A percentile compares a stretch with the other conserved stretches of the same genome.
Evolutionary conservation across 1,284 basidiomycete genomes (phyloP).

Genomic region (Cystobasidiaceae sp.): DNA sequence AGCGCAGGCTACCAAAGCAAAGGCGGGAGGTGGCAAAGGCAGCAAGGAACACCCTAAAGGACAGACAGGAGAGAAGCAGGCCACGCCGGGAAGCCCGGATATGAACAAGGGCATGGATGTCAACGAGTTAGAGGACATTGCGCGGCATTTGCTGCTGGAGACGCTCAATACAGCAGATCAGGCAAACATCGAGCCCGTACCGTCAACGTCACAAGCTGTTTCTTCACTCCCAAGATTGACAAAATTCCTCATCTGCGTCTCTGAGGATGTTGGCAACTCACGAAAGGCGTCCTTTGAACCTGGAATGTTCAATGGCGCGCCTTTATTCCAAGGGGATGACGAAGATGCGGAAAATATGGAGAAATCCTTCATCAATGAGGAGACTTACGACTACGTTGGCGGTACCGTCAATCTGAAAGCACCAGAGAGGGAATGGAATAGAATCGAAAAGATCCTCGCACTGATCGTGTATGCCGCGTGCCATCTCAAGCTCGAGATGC

Average conservation of each 20-base stretch:
- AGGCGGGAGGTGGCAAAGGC: not conserved
- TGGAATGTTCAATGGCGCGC: not conserved
- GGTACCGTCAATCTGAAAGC: constrained; percentile 17
- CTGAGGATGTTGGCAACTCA: constrained; percentile 5
- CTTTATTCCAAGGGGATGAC: constrained; percentile 7
- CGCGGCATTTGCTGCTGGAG: not conserved
- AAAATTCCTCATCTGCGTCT: constrained; percentile 11
- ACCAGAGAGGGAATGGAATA: constrained; percentile 12
- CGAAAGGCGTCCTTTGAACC: not conserved
- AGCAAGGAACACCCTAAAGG: not conserved
- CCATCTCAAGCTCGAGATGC: constrained; percentile 18
- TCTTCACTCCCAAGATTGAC: constrained; percentile 1
- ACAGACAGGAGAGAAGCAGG: not conserved
- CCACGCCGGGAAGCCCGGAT: no score
- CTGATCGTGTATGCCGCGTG: constrained; percentile 11
- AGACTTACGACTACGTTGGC: not conserved
- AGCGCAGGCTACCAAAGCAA: not conserved
- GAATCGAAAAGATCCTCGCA: constrained; percentile 12
- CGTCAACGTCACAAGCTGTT: not conserved
- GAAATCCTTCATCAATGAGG: constrained; percentile 5
- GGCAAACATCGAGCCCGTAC: not conserved
- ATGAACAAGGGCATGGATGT: no score
- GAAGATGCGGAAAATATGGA: not conserved
- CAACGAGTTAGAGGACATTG: no score
- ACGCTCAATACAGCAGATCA: no score